Conservation (phyloP, 108 stramenopile genomes). For the Stephanodiscus minutulus region DNA sequence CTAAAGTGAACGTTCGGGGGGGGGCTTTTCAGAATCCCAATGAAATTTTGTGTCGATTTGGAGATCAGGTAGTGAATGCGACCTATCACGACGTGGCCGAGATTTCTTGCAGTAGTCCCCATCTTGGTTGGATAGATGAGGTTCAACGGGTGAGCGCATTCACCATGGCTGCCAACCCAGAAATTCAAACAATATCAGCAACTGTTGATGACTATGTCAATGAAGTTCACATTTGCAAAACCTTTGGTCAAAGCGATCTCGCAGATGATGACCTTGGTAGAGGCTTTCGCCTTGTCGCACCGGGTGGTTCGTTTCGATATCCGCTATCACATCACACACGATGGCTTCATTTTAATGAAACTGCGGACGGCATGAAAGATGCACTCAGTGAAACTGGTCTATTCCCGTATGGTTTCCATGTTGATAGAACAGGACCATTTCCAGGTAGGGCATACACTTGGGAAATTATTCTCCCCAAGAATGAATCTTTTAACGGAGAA, state of each 20-base stretch:
- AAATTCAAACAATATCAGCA: slow-evolving; percentile 49
- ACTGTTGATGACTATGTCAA: slow-evolving; percentile 31
- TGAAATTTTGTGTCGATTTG: slow-evolving; percentile 49
- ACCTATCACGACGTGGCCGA: slow-evolving; percentile 19
- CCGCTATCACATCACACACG: slow-evolving; percentile 27
- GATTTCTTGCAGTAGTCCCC: slow-evolving; percentile 36
- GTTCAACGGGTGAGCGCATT: slow-evolving; percentile 48
- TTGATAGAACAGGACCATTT: slow-evolving; percentile 29
- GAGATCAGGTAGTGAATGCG: slow-evolving; percentile 35
- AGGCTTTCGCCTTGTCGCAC: slow-evolving; percentile 37
- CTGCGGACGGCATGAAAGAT: slow-evolving; percentile 33
- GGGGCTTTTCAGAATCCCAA: slow-evolving; percentile 33
- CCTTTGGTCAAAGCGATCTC: slow-evolving; percentile 11
- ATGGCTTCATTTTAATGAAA: slow-evolving; percentile 46
- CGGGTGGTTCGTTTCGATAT: slow-evolving; percentile 26
- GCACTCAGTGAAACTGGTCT: slow-evolving; percentile 38
- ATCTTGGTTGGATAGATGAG: slow-evolving; percentile 38
- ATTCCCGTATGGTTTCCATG: slow-evolving; percentile 32
- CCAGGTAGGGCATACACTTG: slow-evolving; percentile 34
- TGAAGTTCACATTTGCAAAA: slow-evolving; percentile 35
- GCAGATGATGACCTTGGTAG: slow-evolving; percentile 36
- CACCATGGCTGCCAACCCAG: slow-evolving; percentile 41
- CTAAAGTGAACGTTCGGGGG: slow-evolving; percentile 31
- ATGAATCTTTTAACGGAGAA: slow-evolving; percentile 24
- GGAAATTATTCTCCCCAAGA: slow-evolving; percentile 41